phyloP scores from a whole-genome alignment of 305 asterid genomes.

The Fraxinus paxiana region DNA sequence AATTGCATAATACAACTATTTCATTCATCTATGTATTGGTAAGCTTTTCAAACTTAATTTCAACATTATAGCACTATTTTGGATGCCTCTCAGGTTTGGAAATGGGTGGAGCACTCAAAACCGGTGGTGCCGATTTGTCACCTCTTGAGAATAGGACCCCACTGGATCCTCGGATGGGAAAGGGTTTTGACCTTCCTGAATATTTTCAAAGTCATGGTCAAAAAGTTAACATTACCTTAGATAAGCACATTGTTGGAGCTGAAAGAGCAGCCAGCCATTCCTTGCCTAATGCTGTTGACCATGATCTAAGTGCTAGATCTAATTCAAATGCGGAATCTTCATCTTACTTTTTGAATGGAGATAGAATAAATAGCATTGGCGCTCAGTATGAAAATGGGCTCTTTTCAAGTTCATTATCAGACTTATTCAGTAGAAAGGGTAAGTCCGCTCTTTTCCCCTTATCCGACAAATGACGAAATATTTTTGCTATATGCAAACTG shows the following conservation, averaged over 20 bases:
- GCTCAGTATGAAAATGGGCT: conserved; percentile 77
- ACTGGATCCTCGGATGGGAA: conserved; percentile 42
- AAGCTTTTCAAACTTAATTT: not conserved
- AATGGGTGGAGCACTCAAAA: conserved; percentile 41
- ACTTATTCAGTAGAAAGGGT: conserved; percentile 71
- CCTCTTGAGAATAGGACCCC: conserved; percentile 41
- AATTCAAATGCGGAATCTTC: conserved; percentile 40
- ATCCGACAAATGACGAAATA: conserved; percentile 7
- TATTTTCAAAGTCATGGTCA: conserved; percentile 48
- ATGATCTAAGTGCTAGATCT: conserved; percentile 43
- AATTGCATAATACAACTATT: not conserved
- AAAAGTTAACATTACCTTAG: conserved; percentile 39
- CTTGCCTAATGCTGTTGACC: conserved; percentile 53
- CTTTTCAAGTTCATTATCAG: conserved; percentile 93
- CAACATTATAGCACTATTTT: conserved; percentile 9
- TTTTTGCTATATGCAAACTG: conserved; percentile 9
- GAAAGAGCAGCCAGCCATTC: conserved; percentile 56
- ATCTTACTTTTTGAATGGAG: conserved; percentile 49
- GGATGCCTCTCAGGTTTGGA: conserved; percentile 45
- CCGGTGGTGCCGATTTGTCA: conserved; percentile 42
- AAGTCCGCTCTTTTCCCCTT: conserved; percentile 32
- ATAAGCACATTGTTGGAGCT: conserved; percentile 44
- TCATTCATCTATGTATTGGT: not conserved
- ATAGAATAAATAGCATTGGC: conserved; percentile 53
- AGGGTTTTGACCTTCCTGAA: conserved; percentile 47